Evolutionary conservation across 148 eudicot species (phyloP), one percentile per base, ranked within the genome.

Genomic region (Dianthus caryophyllus): DNA sequence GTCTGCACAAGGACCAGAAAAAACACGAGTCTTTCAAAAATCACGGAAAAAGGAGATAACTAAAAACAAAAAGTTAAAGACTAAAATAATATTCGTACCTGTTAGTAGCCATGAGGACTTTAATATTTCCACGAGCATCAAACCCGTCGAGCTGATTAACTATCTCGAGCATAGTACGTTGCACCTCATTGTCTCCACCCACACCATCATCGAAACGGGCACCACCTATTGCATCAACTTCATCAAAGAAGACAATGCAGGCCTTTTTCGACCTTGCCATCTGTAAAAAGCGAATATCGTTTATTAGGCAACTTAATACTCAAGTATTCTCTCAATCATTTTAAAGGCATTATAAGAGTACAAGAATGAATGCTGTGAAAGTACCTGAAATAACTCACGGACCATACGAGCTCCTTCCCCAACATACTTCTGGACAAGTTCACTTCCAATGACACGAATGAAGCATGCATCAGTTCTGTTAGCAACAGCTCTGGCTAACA

Each of bases 341-440:
- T n/a, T n/a, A n/a, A n/a, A 46, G 14, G 27, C 1, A 2, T 9
- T 14, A 44, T 18, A 59, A 20, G 15, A 44, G 29, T 2, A 6
- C 12, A 61, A 33, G 41, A 16, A 18, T 22, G 7, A 21, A 9
- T 22, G 6, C 5, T 13, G 20, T 25, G 6, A 51, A 46, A 24
- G 57, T 75, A 91, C 99, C 99, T 94, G 97, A 76, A 94, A 94
- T 29, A 94, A 79, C 82, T 90, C 96, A 69, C 97, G 97, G 80
- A 95, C 99, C 99, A 95, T 95, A 31, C 97, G 82, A 48, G 97
- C 97, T 25, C 97, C 99, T 81, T 95, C 99, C 69, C 99, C 99
- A 71, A 95, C 99, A 80, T 95, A 95, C 66, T 90, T 95, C 72
- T 95, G 99, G 66, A 95, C 99, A 61, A 95, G 89, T 73, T 95